These are phyloP conservation scores for Trichoderma harzianum DNA, from an alignment of 2,329 filamentous ascomycete genomes.

Conservation along the genomic window DNA sequence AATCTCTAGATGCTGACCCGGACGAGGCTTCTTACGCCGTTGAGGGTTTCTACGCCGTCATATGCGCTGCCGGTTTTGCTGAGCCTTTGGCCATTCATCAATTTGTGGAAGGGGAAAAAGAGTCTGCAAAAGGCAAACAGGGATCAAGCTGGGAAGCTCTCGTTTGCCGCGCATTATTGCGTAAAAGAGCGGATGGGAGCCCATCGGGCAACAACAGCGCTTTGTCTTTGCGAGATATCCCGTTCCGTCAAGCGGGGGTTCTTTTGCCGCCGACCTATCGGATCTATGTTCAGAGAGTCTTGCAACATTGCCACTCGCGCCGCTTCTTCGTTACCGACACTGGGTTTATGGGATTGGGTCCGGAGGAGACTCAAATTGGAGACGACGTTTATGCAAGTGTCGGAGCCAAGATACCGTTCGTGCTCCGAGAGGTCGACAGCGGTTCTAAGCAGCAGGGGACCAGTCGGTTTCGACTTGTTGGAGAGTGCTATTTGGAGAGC, in stretches of 20 bases:
- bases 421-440: neutral
- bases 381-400: neutral
- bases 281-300: neutral
- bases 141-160: neutral
- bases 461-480: neutral
- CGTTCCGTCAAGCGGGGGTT: neutral
- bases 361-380: neutral
- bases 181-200: neutral
- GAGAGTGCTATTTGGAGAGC: neutral
- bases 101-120: neutral
- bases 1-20: neutral
- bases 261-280: neutral
- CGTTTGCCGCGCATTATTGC: neutral
- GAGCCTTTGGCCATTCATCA: neutral
- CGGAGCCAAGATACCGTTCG: neutral
- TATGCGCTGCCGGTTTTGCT: neutral
- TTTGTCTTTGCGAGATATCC: neutral
- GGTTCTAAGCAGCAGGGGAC: neutral
- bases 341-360: neutral
- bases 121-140: neutral
- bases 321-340: neutral
- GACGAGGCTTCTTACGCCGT: neutral
- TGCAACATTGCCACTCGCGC: neutral
- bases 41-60: neutral
- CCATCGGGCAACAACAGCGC: neutral